phyloP scores from a whole-genome alignment of 441 rosid species.

The Erodium texanum region DNA sequence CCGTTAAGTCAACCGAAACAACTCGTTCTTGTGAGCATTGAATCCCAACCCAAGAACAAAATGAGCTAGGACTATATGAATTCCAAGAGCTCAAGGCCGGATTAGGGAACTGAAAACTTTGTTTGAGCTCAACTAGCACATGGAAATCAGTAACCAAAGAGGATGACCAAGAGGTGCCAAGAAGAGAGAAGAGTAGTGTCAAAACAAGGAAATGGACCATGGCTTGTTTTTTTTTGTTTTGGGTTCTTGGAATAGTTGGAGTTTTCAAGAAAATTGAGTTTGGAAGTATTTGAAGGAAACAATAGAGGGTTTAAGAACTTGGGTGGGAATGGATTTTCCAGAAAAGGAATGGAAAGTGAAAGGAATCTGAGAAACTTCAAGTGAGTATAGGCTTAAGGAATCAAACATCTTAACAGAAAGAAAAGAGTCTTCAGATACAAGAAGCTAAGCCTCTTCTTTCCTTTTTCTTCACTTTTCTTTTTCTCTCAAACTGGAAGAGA shows the following conservation, averaged over 20 bases:
- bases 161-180: slow-evolving; percentile 22
- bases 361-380: slow-evolving; percentile 45
- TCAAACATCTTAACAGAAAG: slow-evolving; percentile 36
- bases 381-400: slow-evolving; percentile 33
- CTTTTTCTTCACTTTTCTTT: no score
- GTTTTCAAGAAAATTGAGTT: slow-evolving; percentile 22
- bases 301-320: slow-evolving; percentile 25
- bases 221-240: slow-evolving; percentile 8
- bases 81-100: slow-evolving; percentile 39
- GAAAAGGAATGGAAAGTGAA: slow-evolving; percentile 37
- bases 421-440: no score
- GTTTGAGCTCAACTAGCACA: slow-evolving; percentile 37
- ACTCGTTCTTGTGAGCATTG: slow-evolving; percentile 31
- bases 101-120: slow-evolving; percentile 39
- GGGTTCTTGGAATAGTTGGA: slow-evolving; percentile 2
- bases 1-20: slow-evolving; percentile 33
- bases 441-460: no score
- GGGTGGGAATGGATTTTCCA: slow-evolving; percentile 21
- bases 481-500: no score
- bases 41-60: slow-evolving; percentile 39
- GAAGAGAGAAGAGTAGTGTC: slow-evolving; percentile 30
- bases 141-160: slow-evolving; percentile 41
- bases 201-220: slow-evolving; percentile 47
- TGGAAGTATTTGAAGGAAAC: slow-evolving; percentile 37
- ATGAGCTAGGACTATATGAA: slow-evolving; percentile 28